Evolutionary conservation across 2,329 filamentous ascomycete species (phyloP).

Genomic region (Pestalotiopsis sp.): DNA sequence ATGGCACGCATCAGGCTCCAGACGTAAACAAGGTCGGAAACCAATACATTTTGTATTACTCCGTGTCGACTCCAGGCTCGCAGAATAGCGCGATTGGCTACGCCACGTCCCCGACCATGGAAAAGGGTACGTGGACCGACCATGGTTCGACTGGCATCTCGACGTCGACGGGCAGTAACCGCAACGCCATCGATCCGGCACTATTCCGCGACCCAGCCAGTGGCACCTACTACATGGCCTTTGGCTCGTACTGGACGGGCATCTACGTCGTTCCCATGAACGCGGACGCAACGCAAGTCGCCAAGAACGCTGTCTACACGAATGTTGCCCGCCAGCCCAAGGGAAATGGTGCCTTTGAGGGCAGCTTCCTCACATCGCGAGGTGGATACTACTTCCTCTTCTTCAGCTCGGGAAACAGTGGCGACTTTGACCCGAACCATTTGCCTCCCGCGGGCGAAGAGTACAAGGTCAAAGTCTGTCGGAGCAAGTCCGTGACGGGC

Average conservation of each 20-base stretch:
- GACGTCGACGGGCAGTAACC: conserved; percentile 32
- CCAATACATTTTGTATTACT: conserved; percentile 21
- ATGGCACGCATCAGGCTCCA: conserved; percentile 14
- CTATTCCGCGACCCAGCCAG: background rate
- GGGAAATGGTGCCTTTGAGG: background rate
- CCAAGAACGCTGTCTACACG: background rate
- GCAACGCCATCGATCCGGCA: conserved; percentile 55
- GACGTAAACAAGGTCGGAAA: conserved; percentile 19
- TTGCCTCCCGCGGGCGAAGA: conserved; percentile 54
- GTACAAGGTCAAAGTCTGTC: conserved; percentile 65
- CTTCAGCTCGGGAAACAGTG: conserved; percentile 61
- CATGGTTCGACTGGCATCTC: conserved; percentile 27
- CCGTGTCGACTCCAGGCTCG: conserved; percentile 15
- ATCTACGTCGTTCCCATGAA: background rate
- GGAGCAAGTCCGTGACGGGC: conserved; percentile 50
- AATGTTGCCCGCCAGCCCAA: conserved; percentile 1
- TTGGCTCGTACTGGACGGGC: conserved; percentile 5
- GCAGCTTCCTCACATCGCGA: conserved; percentile 47
- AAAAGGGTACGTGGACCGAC: conserved; percentile 20
- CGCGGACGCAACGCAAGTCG: background rate
- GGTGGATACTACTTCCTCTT: conserved; percentile 63
- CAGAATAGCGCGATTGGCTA: conserved; percentile 20
- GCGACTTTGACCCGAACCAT: conserved; percentile 48
- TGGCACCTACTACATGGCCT: conserved; percentile 3
- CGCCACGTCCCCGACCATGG: conserved; percentile 18